Percentiles rank a stretch among this genome's conserved stretches.
phyloP scores from a whole-genome alignment of 2,329 filamentous ascomycete genomes.

The Aspergillus sp. region DNA sequence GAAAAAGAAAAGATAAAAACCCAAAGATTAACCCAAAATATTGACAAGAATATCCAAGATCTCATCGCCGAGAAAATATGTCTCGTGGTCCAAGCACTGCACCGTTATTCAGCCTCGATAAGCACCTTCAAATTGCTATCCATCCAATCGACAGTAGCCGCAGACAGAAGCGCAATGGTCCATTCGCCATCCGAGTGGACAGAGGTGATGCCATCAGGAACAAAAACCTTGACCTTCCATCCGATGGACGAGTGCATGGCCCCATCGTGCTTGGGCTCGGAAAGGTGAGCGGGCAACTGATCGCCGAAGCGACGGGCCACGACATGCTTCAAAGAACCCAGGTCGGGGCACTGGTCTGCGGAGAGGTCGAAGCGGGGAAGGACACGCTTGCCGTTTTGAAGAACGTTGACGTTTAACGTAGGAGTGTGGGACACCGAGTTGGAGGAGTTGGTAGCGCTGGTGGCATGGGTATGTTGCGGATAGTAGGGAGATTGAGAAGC shows the following conservation, averaged over 20 bases:
- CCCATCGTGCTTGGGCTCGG: conserved; percentile 14
- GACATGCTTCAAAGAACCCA: conserved; percentile 25
- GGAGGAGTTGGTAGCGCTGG: conserved; percentile 1
- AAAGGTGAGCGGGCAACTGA: conserved; percentile 22
- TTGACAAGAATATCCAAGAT: conserved; percentile 5
- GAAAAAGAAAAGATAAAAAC: conserved; percentile 2
- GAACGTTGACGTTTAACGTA: conserved; percentile 31
- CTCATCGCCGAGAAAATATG: neutral
- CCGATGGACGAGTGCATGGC: conserved; percentile 10
- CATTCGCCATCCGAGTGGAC: conserved; percentile 38
- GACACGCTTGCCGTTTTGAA: conserved; percentile 35
- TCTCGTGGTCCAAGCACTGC: no score
- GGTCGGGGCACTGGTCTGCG: conserved; percentile 28
- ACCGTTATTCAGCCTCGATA: conserved; percentile 25
- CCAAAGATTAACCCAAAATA: neutral
- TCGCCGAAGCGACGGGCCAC: conserved; percentile 25
- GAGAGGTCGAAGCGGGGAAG: conserved; percentile 31
- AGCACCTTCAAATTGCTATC: conserved; percentile 39
- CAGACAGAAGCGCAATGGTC: conserved; percentile 38
- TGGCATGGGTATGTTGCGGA: conserved; percentile 5
- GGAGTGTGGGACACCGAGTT: conserved; percentile 9
- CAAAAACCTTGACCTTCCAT: conserved; percentile 35
- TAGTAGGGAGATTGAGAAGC: conserved; percentile 1
- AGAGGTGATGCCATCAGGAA: conserved; percentile 35
- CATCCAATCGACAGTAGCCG: conserved; percentile 42